Evolutionary conservation across 257 asterid species (phyloP).

Genomic region (Solanum sejunctum): DNA sequence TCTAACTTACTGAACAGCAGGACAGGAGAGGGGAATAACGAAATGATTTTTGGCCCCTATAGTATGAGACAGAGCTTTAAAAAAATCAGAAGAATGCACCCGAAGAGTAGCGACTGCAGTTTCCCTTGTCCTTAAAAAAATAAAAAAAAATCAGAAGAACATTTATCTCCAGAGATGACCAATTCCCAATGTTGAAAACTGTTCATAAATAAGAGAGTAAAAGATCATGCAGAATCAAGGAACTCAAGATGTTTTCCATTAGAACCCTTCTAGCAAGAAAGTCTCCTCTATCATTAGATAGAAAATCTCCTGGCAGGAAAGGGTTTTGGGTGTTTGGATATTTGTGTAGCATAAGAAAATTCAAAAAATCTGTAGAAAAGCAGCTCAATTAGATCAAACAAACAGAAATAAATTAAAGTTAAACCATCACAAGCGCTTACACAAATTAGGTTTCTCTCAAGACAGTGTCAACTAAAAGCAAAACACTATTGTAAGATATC

Average conservation of each 20-base stretch:
- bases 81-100: background rate
- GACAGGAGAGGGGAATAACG: background rate
- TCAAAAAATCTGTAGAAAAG: background rate
- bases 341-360: background rate
- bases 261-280: background rate
- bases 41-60: background rate
- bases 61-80: background rate
- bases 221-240: background rate
- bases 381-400: background rate
- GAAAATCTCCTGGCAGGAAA: background rate
- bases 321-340: background rate
- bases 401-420: background rate
- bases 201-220: background rate
- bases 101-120: background rate
- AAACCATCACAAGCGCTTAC: background rate
- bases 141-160: background rate
- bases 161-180: background rate
- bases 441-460: background rate
- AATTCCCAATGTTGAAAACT: background rate
- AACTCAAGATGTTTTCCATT: background rate
- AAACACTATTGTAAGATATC: background rate
- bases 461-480: background rate
- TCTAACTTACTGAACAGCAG: background rate
- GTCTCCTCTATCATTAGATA: background rate
- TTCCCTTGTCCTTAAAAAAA: background rate